A percentile compares a stretch with the other conserved stretches of the same genome.
phyloP scores from a whole-genome alignment of 257 asterid species.

The Solanum ossicruentum region DNA sequence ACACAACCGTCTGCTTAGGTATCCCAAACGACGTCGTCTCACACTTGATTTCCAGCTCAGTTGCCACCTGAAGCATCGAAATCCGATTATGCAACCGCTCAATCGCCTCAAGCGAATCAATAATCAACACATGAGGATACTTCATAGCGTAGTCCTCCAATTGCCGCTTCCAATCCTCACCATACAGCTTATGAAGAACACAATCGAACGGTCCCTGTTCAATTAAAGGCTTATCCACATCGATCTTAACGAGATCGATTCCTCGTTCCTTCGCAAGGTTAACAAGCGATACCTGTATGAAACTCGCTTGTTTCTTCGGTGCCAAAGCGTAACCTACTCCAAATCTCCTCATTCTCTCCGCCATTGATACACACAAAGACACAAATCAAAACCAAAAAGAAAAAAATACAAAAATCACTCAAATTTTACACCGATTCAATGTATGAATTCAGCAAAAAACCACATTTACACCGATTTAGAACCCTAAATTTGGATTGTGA shows the following conservation, averaged over 20 bases:
- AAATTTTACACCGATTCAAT: not conserved
- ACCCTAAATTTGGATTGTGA: not conserved
- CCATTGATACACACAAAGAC: conserved; percentile 3
- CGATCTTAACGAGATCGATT: conserved; percentile 63
- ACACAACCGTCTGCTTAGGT: conserved; percentile 45
- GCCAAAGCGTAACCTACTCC: conserved; percentile 72
- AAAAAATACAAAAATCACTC: not conserved
- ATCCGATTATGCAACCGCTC: conserved; percentile 60
- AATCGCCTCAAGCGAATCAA: conserved; percentile 54
- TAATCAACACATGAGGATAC: conserved; percentile 34
- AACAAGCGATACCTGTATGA: conserved; percentile 44
- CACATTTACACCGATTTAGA: not conserved
- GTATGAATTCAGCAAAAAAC: not conserved
- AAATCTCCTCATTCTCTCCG: conserved; percentile 32
- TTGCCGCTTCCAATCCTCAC: conserved; percentile 48
- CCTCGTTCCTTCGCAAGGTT: conserved; percentile 37
- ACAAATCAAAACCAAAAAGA: not conserved
- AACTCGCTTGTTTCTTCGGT: conserved; percentile 62
- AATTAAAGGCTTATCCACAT: conserved; percentile 30
- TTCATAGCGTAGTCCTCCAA: conserved; percentile 27
- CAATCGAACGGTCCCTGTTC: conserved; percentile 71
- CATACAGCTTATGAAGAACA: conserved; percentile 55
- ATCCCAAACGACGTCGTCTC: conserved; percentile 39
- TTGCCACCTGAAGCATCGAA: conserved; percentile 57
- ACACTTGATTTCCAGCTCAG: conserved; percentile 18